Conservation (phyloP, 805 yeast genomes). For the Yamadazyma akitaensis region DNA sequence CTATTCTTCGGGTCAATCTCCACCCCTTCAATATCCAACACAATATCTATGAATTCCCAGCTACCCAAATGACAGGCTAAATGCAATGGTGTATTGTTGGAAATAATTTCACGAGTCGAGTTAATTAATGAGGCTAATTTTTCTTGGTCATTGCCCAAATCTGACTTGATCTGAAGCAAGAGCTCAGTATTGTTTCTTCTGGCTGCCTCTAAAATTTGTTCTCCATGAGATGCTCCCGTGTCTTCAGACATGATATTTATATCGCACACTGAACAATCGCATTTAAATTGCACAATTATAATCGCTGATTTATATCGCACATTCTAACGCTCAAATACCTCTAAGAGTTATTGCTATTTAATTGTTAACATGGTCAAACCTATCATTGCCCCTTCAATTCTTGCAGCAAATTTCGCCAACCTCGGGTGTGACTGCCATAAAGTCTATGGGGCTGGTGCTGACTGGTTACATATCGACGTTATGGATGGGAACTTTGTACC, state of each 20-base stretch:
- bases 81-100: constrained; percentile 80
- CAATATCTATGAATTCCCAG: constrained; percentile 77
- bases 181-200: constrained; percentile 85
- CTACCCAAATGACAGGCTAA: constrained; percentile 78
- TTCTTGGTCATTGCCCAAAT: constrained; percentile 36
- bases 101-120: constrained; percentile 59
- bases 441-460: constrained; percentile 78
- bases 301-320: not conserved
- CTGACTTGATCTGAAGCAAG: constrained; percentile 52
- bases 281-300: not conserved
- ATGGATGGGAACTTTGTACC: constrained; percentile 99
- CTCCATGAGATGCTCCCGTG: constrained; percentile 61
- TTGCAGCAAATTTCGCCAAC: constrained; percentile 89
- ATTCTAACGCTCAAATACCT: too few species aligned
- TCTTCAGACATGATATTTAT: constrained; percentile 6
- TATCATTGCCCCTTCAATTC: constrained; percentile 89
- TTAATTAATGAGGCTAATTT: constrained; percentile 56
- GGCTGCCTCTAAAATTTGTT: constrained; percentile 82
- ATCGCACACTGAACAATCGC: too few species aligned
- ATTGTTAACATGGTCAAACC: constrained; percentile 61
- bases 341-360: not conserved
- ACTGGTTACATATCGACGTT: constrained; percentile 97
- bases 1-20: constrained; percentile 81
- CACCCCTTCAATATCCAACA: constrained; percentile 85
- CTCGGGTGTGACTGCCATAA: constrained; percentile 83